Evolutionary conservation across 257 asterid genomes (phyloP), one percentile per base, ranked within the genome.

Genomic region (Capsicum chinense): DNA sequence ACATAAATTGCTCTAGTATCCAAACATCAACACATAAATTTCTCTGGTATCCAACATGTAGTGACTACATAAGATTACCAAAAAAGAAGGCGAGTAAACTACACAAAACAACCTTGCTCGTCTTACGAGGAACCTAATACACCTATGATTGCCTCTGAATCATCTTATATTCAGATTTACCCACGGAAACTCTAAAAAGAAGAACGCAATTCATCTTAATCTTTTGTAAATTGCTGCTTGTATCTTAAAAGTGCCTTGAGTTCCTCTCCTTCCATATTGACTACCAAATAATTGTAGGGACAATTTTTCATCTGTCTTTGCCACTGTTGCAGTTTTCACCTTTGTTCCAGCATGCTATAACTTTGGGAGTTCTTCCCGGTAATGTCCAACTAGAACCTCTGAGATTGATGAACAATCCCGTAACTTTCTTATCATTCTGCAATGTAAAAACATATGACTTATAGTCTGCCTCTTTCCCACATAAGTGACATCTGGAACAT

Each of bases 241-340:
- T 3, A 66, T 33, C 19, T 66, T 66, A 66, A 66, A 66, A 13
- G 13, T 12, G 6, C 73, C 16, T 35, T 3, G 11, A 66, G 48
- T 66, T 66, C 7, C 14, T 68, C 21, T 68, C 7, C 52, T 1
- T 68, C 52, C 13, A 39, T 68, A 68, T 37, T 68, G 14, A 37
- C 52, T 26, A 14, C 76, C 76, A 37, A 68, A 37, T 68, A 68
- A 15, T 7, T 37, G 76, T 26, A 15, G 52, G 76, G 21, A 16
- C 76, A 68, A 15, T 68, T 15, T 68, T 68, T 7, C 76, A 15
- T 68, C 19, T 17, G 52, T 68, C 52, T 68, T 37, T 68, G 52
- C 76, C 15, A 37, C 76, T 68, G 76, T 39, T 68, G 76, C 76
- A 37, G 76, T 7, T 37, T 68, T 68, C 76, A 68, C 26, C 52